phyloP scores from a whole-genome alignment of 805 yeast species.

The Saccharomycopsis selenospora region DNA sequence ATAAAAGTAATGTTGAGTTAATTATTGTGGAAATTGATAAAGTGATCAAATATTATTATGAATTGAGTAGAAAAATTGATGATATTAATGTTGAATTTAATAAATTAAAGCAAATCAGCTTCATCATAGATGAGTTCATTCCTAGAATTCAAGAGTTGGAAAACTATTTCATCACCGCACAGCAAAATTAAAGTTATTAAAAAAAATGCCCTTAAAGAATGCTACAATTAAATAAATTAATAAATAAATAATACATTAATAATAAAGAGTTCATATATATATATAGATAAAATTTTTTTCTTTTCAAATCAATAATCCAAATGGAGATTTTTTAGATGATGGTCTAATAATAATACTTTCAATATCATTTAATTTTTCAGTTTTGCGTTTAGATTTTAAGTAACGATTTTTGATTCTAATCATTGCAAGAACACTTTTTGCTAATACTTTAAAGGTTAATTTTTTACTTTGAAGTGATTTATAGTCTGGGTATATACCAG shows the following conservation, averaged over 20 bases:
- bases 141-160: constrained; percentile 33
- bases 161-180: constrained; percentile 21
- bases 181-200: too few species aligned
- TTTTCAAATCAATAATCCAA: too few species aligned
- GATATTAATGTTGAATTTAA: constrained; percentile 45
- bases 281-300: too few species aligned
- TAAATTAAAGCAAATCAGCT: constrained; percentile 44
- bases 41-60: constrained; percentile 35
- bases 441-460: constrained; percentile 23
- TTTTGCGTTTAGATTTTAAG: constrained; percentile 13
- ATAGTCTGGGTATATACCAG: constrained; percentile 27
- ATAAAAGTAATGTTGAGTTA: constrained; percentile 23
- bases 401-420: constrained; percentile 25
- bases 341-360: background rate
- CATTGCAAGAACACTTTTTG: constrained; percentile 26
- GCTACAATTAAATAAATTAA: too few species aligned
- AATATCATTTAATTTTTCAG: background rate
- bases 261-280: too few species aligned
- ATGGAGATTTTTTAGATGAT: too few species aligned
- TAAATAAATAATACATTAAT: too few species aligned
- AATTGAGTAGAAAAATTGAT: constrained; percentile 38
- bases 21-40: constrained; percentile 31
- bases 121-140: constrained; percentile 37
- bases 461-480: constrained; percentile 9
- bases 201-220: too few species aligned